phyloP scores from a whole-genome alignment of 805 yeast genomes.

The Tanozyma kutaoensis region DNA sequence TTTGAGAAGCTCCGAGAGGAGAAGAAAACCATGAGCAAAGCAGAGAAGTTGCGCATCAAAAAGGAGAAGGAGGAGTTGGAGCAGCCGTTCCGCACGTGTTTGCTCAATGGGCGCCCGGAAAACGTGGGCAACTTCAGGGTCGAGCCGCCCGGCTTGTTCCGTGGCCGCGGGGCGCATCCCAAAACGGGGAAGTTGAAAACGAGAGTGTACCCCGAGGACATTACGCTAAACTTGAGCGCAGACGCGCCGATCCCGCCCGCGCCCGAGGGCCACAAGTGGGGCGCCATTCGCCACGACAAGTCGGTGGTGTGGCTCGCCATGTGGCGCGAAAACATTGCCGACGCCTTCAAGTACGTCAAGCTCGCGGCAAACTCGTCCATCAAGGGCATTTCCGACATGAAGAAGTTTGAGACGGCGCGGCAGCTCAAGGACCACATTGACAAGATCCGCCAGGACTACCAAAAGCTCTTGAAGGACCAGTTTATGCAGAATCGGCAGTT shows the following conservation, averaged over 20 bases:
- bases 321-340: slow-evolving; percentile 91
- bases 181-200: slow-evolving; percentile 85
- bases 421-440: slow-evolving; percentile 65
- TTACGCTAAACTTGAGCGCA: slow-evolving; percentile 68
- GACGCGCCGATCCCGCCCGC: slow-evolving; percentile 66
- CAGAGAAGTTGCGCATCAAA: slow-evolving; percentile 66
- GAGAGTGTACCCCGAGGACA: slow-evolving; percentile 82
- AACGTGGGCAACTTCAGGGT: slow-evolving; percentile 88
- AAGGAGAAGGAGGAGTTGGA: slow-evolving; percentile 63
- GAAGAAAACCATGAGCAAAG: slow-evolving; percentile 52
- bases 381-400: slow-evolving; percentile 83
- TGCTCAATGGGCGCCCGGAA: slow-evolving; percentile 77
- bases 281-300: slow-evolving; percentile 75
- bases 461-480: slow-evolving; percentile 51
- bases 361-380: slow-evolving; percentile 84
- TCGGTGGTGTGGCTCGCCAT: slow-evolving; percentile 92
- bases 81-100: slow-evolving; percentile 71
- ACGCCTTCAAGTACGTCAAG: slow-evolving; percentile 75
- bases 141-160: slow-evolving; percentile 91
- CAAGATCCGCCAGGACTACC: slow-evolving; percentile 63
- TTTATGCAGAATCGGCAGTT: slow-evolving; percentile 80
- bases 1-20: slow-evolving; percentile 60
- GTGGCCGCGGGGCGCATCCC: slow-evolving; percentile 97
- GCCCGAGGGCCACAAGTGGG: slow-evolving; percentile 87
- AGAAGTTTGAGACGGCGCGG: slow-evolving; percentile 89